Evolutionary conservation across 2,329 filamentous ascomycete species (phyloP), one percentile per base, ranked within the genome.

Genomic region (Aspergillus sp.): DNA sequence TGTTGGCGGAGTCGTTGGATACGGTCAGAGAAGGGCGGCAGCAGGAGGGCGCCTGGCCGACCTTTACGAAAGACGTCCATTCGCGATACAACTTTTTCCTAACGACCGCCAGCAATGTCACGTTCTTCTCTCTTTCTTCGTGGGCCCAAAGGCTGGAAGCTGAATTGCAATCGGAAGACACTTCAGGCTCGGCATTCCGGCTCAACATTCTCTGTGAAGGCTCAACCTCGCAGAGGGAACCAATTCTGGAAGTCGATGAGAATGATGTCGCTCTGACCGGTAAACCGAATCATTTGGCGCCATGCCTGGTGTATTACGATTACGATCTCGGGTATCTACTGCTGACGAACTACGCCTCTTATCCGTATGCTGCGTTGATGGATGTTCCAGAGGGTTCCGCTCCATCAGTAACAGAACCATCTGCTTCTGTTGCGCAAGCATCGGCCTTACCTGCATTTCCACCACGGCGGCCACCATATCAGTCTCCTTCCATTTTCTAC

Each of bases 61-160:
- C 66, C 3, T 75, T 80, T 44, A 76, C 72, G 0, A 50, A 59
- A 12, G 74, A 78, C 42, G 54, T 69, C 2, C 60, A 63, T 22
- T 73, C 72, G 28, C 66, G 69, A 19, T 76, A 79, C 46, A 68
- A 66, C 11, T 68, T 79, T 39, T 77, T 75, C 43, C 64, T 76
- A 17, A 76, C 75, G 1, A 68, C 70, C 15, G 54, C 64, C 11
- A 64, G 55, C 5, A 73, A 69, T 15, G 65, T 79, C 4, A 68
- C 62, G 37, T 73, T 63, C 38, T 50, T 80, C 20, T 75, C 71
- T 3, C 53, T 79, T 30, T 61, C 66, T 27, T 62, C 68, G 0
- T 80, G 75, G 75, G 64, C 71, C 15, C 59, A 65, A 19, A 64
- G 66, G 26, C 55, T 80, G 1, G 72, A 77, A 48, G 63, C 64